Evolutionary conservation across 179 eudicot genomes (phyloP).

Genomic region (Silene coronaria): DNA sequence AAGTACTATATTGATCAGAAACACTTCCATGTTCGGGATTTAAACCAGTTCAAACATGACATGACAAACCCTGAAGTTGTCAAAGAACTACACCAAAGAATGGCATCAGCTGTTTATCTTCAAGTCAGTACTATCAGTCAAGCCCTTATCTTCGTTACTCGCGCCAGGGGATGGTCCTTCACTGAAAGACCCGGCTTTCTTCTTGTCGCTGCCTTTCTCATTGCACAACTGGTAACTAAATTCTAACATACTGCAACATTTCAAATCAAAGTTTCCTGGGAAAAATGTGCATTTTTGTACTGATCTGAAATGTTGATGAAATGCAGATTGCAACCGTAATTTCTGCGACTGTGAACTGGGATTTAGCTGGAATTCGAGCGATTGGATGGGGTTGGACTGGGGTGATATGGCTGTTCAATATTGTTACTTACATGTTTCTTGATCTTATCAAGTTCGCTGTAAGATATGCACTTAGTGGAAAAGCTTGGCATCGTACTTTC

Average conservation of each 20-base stretch:
- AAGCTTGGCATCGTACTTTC: conserved; percentile 35
- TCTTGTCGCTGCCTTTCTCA: conserved; percentile 51
- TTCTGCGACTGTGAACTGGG: conserved; percentile 45
- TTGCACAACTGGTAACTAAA: conserved; percentile 46
- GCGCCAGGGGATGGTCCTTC: conserved; percentile 60
- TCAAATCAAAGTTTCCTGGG: background rate
- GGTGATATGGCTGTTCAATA: conserved; percentile 59
- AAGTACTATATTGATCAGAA: conserved; percentile 26
- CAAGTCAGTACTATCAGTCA: conserved; percentile 71
- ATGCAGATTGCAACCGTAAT: conserved; percentile 47
- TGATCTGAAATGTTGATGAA: background rate
- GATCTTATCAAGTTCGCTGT: conserved; percentile 52
- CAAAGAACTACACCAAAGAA: conserved; percentile 36
- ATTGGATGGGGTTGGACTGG: conserved; percentile 73
- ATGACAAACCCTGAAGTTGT: conserved; percentile 27
- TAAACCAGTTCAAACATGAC: conserved; percentile 34
- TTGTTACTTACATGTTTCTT: conserved; percentile 47
- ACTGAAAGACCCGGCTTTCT: conserved; percentile 59
- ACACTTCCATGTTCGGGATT: conserved; percentile 35
- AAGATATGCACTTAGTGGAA: conserved; percentile 43
- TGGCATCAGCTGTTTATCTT: conserved; percentile 66
- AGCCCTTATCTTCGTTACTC: conserved; percentile 63
- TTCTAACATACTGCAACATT: background rate
- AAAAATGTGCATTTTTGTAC: background rate
- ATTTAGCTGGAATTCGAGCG: conserved; percentile 48